A percentile compares a stretch with the other conserved stretches of the same genome.
These are phyloP conservation scores for Suillus cothurnatus DNA, from an alignment of 768 basidiomycete species.

Conservation along the genomic window DNA sequence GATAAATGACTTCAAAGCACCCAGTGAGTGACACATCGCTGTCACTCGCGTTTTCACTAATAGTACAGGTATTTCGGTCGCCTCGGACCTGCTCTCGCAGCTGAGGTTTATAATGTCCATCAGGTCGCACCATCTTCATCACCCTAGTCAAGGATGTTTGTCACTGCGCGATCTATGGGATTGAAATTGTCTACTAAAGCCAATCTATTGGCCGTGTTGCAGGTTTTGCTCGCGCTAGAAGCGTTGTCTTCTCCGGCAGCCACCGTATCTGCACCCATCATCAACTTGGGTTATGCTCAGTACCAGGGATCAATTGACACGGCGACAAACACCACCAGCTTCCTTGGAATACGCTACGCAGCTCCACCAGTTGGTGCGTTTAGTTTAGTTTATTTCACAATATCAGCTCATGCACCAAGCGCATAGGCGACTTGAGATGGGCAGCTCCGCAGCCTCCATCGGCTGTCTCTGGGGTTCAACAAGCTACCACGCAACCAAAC, in stretches of 20 bases:
- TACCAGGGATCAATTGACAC: constrained; percentile 29
- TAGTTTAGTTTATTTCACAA: no score
- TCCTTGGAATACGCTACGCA: constrained; percentile 31
- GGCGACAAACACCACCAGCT: constrained; percentile 22
- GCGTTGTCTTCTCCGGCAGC: constrained; percentile 4
- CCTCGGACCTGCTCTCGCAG: no score
- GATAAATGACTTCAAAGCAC: no score
- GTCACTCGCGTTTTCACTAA: no score
- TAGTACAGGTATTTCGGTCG: no score
- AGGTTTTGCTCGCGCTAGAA: constrained; percentile 12
- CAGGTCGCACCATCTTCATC: neutral
- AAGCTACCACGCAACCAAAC: constrained; percentile 26
- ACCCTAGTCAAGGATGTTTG: neutral
- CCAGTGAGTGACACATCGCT: no score
- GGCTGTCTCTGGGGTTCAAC: constrained; percentile 18
- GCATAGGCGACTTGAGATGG: constrained; percentile 29
- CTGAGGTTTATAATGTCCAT: neutral
- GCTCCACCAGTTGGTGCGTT: constrained; percentile 27
- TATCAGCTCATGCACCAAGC: neutral
- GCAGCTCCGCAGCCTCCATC: constrained; percentile 30
- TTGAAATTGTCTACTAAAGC: neutral
- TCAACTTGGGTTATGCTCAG: constrained; percentile 29
- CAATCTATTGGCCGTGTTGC: constrained; percentile 5
- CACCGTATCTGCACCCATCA: constrained; percentile 11
- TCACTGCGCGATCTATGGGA: neutral